Percentiles rank a stretch among this genome's conserved stretches.
Evolutionary conservation across 2,329 filamentous ascomycete species (phyloP).

Genomic region (Akanthomyces dipterigenus): DNA sequence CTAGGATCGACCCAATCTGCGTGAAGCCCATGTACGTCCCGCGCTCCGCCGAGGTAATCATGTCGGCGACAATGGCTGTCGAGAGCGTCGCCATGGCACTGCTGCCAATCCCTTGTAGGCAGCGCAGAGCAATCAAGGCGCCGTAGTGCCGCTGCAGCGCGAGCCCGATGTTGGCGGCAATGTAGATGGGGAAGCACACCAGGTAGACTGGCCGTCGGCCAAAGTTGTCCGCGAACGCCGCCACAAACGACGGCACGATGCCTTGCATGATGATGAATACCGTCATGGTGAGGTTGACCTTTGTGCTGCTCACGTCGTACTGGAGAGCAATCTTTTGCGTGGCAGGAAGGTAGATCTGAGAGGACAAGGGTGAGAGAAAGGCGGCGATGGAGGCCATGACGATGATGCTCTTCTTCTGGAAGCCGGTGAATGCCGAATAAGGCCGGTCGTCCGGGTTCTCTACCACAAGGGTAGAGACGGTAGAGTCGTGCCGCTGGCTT

Average conservation of each 20-base stretch:
- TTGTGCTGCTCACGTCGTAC: background rate
- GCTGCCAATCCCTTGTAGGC: constrained; percentile 41
- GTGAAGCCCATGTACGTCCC: constrained; percentile 24
- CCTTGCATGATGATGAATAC: background rate
- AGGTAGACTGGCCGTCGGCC: constrained; percentile 40
- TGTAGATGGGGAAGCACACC: constrained; percentile 39
- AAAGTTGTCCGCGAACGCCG: constrained; percentile 34
- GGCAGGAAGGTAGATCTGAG: background rate
- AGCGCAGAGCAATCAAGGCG: constrained; percentile 37
- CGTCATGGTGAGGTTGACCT: background rate
- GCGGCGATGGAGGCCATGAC: background rate
- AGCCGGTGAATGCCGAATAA: background rate
- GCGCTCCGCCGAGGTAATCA: constrained; percentile 22
- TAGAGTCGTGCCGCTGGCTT: background rate
- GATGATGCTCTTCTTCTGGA: background rate
- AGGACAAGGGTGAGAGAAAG: background rate
- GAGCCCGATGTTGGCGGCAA: constrained; percentile 39
- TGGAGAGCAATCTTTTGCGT: background rate
- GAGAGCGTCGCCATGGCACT: constrained; percentile 30
- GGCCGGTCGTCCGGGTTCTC: background rate
- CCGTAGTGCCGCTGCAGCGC: constrained; percentile 36
- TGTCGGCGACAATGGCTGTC: constrained; percentile 27
- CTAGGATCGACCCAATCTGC: constrained; percentile 26
- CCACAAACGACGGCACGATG: background rate
- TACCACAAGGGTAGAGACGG: background rate